Conservation (phyloP, 2,329 filamentous ascomycete species). For the Orbilia ellipsospora region DNA sequence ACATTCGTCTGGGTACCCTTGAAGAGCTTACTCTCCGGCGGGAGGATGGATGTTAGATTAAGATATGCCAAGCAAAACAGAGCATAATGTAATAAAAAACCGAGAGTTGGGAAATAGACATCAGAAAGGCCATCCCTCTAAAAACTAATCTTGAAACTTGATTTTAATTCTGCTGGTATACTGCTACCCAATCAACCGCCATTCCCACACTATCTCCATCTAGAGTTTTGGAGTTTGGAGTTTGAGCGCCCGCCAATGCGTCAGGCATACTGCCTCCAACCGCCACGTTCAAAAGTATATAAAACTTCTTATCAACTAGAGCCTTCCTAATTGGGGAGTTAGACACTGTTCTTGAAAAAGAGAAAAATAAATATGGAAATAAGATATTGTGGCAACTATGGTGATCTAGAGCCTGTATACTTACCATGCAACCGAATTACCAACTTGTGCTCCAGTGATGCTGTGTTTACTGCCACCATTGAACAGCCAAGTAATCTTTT, state of each 20-base stretch:
- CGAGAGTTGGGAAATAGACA: no score
- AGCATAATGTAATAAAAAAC: no score
- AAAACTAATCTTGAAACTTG: no score
- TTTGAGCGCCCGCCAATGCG: conserved; percentile 60
- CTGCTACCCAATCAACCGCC: conserved; percentile 63
- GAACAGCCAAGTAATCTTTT: conserved; percentile 62
- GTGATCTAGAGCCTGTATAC: not conserved
- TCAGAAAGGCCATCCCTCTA: no score
- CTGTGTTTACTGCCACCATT: conserved; percentile 60
- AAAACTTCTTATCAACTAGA: conserved; percentile 60
- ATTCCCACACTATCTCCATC: conserved; percentile 61
- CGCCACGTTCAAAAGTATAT: conserved; percentile 64
- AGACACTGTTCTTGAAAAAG: not conserved
- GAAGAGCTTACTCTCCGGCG: no score
- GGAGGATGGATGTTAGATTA: no score
- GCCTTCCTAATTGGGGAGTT: conserved; percentile 59
- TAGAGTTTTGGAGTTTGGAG: conserved; percentile 61
- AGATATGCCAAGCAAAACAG: no score
- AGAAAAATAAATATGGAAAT: not conserved
- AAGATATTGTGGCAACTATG: not conserved
- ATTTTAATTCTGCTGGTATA: conserved; percentile 58
- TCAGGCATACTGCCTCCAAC: conserved; percentile 63
- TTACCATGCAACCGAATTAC: conserved; percentile 46
- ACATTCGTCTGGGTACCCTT: no score
- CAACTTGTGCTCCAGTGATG: conserved; percentile 59